Percentiles rank a stretch among this genome's conserved stretches.
Conservation (phyloP, 1,284 basidiomycete genomes). For the Porodaedalea pini region DNA sequence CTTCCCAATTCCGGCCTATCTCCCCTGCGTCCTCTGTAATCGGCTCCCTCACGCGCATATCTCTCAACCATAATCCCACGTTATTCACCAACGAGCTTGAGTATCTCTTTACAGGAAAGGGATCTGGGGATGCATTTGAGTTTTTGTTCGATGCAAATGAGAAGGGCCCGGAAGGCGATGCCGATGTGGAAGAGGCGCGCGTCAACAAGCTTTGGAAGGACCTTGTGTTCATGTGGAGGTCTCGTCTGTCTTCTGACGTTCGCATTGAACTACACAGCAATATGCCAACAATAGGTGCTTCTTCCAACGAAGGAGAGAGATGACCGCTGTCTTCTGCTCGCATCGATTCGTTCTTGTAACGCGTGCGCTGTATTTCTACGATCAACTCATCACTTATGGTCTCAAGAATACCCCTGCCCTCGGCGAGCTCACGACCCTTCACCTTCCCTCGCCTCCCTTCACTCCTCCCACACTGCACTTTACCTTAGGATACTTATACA, state of each 20-base stretch:
- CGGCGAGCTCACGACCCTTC: constrained; percentile 54
- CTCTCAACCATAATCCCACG: constrained; percentile 66
- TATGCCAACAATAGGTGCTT: constrained; percentile 42
- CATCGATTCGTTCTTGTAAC: constrained; percentile 92
- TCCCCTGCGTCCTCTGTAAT: constrained; percentile 44
- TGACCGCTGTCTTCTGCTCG: constrained; percentile 81
- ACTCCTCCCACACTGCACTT: constrained; percentile 94
- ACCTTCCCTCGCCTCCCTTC: constrained; percentile 88
- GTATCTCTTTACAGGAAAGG: constrained; percentile 86
- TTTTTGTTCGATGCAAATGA: constrained; percentile 75
- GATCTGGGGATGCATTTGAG: constrained; percentile 83
- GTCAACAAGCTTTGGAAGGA: constrained; percentile 88
- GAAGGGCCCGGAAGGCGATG: constrained; percentile 59
- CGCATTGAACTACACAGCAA: constrained; percentile 71
- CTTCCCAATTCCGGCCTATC: constrained; percentile 46
- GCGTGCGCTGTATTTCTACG: constrained; percentile 84
- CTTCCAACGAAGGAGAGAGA: constrained; percentile 49
- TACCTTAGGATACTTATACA: constrained; percentile 91
- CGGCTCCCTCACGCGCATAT: constrained; percentile 49
- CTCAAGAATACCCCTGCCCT: constrained; percentile 31
- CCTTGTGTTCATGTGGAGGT: constrained; percentile 94
- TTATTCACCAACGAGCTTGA: constrained; percentile 86
- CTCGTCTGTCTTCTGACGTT: constrained; percentile 87
- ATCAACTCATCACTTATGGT: constrained; percentile 63
- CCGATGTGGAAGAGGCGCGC: constrained; percentile 63